These are phyloP conservation scores for Adansonia gregorii DNA, from an alignment of 441 rosid genomes.

Conservation along the genomic window DNA sequence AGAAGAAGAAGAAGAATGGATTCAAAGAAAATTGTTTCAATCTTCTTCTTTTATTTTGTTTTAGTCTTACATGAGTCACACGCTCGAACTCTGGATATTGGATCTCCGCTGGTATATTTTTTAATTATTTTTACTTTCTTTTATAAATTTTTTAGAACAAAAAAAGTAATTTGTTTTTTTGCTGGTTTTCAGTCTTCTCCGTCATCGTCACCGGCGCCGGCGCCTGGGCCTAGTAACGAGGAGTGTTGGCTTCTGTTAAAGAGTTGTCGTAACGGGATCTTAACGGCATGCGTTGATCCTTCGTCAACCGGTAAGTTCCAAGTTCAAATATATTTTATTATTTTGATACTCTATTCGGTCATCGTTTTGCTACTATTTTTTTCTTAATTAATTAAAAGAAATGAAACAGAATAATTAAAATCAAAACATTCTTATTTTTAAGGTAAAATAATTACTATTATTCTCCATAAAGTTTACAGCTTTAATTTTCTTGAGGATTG, in stretches of 20 bases:
- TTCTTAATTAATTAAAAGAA: not conserved
- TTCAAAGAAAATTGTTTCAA: not conserved
- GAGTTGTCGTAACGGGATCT: not conserved
- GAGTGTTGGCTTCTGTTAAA: not conserved
- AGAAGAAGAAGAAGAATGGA: not conserved
- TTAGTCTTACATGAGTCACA: not conserved
- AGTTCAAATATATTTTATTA: no score
- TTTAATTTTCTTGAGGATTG: no score
- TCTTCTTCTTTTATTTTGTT: not conserved
- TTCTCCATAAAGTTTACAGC: not conserved
- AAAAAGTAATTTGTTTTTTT: not conserved
- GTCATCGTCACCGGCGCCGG: not conserved
- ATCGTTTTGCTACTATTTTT: no score
- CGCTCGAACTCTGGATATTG: not conserved
- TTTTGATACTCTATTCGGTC: not conserved
- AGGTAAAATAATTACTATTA: no score
- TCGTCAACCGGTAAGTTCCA: not conserved
- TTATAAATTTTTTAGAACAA: not conserved
- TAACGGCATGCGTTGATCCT: constrained; percentile 22
- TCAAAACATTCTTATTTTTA: no score
- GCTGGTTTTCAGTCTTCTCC: not conserved
- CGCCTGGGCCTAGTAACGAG: not conserved
- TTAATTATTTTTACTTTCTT: not conserved
- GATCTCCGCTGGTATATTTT: not conserved
- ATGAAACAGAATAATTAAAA: no score